Evolutionary conservation across 768 basidiomycete genomes (phyloP).

Genomic region (Naganishia friedmannii): DNA sequence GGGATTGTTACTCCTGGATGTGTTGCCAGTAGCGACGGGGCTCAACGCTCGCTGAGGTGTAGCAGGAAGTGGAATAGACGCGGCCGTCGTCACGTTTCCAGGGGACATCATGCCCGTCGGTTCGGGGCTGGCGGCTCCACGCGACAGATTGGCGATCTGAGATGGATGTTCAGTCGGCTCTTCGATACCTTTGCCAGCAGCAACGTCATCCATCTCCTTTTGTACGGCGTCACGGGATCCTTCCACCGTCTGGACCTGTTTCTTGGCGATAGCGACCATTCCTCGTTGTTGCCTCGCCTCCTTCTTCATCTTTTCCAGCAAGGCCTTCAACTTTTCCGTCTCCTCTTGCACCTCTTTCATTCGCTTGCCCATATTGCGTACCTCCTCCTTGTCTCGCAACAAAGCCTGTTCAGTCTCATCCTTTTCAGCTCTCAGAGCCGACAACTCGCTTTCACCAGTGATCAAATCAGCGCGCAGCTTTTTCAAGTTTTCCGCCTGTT

Average conservation of each 20-base stretch:
- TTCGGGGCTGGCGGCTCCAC: conserved; percentile 7
- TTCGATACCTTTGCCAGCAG: conserved; percentile 57
- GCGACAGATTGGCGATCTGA: conserved; percentile 12
- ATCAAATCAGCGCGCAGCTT: conserved; percentile 76
- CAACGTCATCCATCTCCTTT: conserved; percentile 63
- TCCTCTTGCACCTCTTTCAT: conserved; percentile 78
- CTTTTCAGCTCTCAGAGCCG: conserved; percentile 82
- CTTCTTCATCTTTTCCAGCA: conserved; percentile 83
- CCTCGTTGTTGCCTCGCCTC: conserved; percentile 97
- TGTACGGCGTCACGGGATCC: conserved; percentile 67
- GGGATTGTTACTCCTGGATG: conserved; percentile 72
- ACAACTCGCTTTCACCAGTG: conserved; percentile 83
- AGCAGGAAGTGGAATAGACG: conserved; percentile 67
- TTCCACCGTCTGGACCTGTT: conserved; percentile 84
- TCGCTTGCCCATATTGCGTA: conserved; percentile 74
- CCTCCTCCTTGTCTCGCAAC: conserved; percentile 90
- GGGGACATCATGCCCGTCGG: conserved; percentile 18
- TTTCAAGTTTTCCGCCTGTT: conserved; percentile 70
- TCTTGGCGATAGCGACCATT: conserved; percentile 85
- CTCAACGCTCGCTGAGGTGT: conserved; percentile 64
- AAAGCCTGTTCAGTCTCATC: conserved; percentile 81
- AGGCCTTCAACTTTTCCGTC: conserved; percentile 65
- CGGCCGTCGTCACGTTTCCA: conserved; percentile 56
- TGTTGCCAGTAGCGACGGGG: conserved; percentile 56
- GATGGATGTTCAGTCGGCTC: conserved; percentile 46